Base-by-base conservation (phyloP, 2,329 filamentous ascomycete species). In the Paecilomyces sp. region DNA sequence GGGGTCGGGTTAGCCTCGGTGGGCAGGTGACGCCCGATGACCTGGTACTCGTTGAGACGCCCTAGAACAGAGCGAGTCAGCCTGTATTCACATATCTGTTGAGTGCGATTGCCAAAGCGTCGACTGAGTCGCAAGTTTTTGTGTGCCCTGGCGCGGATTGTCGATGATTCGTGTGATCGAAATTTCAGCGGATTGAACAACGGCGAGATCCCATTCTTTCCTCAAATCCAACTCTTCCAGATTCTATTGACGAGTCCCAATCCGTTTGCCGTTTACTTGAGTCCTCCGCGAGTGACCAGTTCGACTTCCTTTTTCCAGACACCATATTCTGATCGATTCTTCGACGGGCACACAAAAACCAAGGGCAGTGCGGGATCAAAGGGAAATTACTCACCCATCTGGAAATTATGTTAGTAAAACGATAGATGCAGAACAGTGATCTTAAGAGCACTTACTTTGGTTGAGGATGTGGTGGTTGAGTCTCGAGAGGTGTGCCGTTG, bases 21-120 rank as follows among this genome's bases (percentile, higher is more conserved):
- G 83, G 94, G 94, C 89, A 99, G 83, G 83, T 97, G 93, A 83
- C 95, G 93, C 85, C 95, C 94, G 79, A 99, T 96, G 85, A 99
- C 93, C 88, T 97, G 94, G 88, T 96, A 99, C 88, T 99, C 94
- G 81, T 92, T 90, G 85, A 99, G 92, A 88, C 94, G 94, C 91
- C 92, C 94, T 99, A 81, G 31, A 67, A 63, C 67, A 66, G 63
- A 64, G 67, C 66, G 65, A 68, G 70, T 76, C 67, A 76, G 72
- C 67, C 55, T 68, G 60, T 58, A 63, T 66, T 64, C 59, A 22
- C 25, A 36, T 58, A 64, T 47, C 18, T 24, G 50, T 58, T 57
- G 53, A 54, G 53, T 55, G 52, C 52, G 51, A 53, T 54, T 52
- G 25, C 41, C 60, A 58, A 31, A 58, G 36, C 52, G 54, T 7